Evolutionary conservation across 305 asterid species (phyloP).

Genomic region (Fraxinus velutina): DNA sequence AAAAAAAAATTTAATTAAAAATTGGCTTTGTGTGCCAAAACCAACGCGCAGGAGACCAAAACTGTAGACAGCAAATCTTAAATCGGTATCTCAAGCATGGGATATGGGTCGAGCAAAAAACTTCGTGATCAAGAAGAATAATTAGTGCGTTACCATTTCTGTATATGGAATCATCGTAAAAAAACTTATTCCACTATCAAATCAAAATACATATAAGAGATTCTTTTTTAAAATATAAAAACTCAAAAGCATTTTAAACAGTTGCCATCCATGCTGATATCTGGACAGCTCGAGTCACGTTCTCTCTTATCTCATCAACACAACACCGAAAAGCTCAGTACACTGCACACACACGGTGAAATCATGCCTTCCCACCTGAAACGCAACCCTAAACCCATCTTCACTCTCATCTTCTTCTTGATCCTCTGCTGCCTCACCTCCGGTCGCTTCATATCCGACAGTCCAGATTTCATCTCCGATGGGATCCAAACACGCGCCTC

Average conservation of each 20-base stretch:
- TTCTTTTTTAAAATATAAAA: too few species aligned
- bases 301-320: neutral
- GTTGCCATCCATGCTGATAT: neutral
- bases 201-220: too few species aligned
- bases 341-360: neutral
- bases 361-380: constrained; percentile 28
- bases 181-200: too few species aligned
- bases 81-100: too few species aligned
- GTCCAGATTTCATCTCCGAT: constrained; percentile 47
- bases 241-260: neutral
- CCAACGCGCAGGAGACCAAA: too few species aligned
- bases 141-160: too few species aligned
- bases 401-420: constrained; percentile 30
- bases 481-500: constrained; percentile 26
- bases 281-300: neutral
- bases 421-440: constrained; percentile 45
- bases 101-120: too few species aligned
- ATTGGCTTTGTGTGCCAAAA: too few species aligned
- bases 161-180: too few species aligned
- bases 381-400: constrained; percentile 9
- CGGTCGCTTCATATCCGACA: constrained; percentile 48
- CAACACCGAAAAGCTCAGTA: neutral
- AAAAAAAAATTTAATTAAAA: too few species aligned
- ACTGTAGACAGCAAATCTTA: too few species aligned
- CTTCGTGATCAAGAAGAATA: too few species aligned